Conservation (phyloP, 176 grass and related monocot genomes). For the Poa pratensis region DNA sequence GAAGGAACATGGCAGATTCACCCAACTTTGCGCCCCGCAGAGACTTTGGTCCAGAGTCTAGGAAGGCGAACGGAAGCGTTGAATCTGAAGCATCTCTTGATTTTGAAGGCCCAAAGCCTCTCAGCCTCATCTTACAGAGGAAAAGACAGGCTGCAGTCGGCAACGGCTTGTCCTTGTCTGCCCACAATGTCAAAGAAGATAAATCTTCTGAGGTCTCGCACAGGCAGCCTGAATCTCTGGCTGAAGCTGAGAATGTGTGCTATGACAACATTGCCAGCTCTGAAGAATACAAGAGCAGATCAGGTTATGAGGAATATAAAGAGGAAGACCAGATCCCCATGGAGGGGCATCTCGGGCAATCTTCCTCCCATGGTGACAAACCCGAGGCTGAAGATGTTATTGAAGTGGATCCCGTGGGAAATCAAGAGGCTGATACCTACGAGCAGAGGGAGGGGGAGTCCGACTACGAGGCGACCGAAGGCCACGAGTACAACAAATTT, state of each 20-base stretch:
- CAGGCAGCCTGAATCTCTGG: constrained; percentile 36
- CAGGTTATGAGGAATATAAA: constrained; percentile 52
- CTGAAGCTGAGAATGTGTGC: constrained; percentile 49
- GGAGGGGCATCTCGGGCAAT: constrained; percentile 56
- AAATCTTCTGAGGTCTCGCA: constrained; percentile 33
- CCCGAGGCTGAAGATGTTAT: constrained; percentile 50
- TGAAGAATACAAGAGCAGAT: constrained; percentile 56
- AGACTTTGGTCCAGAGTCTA: constrained; percentile 58
- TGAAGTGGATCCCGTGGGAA: constrained; percentile 49
- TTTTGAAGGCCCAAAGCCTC: constrained; percentile 79
- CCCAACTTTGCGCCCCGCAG: constrained; percentile 50
- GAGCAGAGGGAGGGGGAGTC: constrained; percentile 58
- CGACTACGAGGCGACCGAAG: constrained; percentile 55
- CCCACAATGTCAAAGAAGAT: constrained; percentile 37
- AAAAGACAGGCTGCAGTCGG: constrained; percentile 59
- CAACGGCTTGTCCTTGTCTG: constrained; percentile 48
- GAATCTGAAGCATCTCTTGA: constrained; percentile 54
- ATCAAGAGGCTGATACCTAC: constrained; percentile 61
- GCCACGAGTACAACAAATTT: constrained; percentile 55
- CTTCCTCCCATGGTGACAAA: constrained; percentile 45
- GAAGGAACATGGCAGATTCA: constrained; percentile 50
- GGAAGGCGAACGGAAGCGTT: constrained; percentile 45
- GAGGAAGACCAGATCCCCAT: constrained; percentile 54
- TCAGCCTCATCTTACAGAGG: constrained; percentile 83
- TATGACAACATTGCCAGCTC: constrained; percentile 34